A percentile compares a stretch with the other conserved stretches of the same genome.
These are phyloP conservation scores for Umbelopsis vinacea DNA, from an alignment of 192 early-diverging fungal species.

Conservation along the genomic window DNA sequence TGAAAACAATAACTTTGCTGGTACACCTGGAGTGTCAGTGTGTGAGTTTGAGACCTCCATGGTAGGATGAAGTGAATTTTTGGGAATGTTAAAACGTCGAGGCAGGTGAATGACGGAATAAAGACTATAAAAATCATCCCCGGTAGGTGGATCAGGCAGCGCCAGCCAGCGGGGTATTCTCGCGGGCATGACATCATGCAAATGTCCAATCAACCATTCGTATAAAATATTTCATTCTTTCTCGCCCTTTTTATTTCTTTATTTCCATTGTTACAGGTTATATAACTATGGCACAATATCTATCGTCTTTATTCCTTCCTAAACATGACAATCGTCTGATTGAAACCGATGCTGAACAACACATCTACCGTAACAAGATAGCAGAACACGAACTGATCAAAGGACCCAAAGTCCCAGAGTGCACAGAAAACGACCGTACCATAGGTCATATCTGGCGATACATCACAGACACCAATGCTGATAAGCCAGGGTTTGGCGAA, in stretches of 20 bases:
- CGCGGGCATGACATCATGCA: background rate
- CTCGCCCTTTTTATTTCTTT: background rate
- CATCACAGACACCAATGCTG: conserved; percentile 39
- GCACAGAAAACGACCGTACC: conserved; percentile 34
- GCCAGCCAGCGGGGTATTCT: too few relatives aligned
- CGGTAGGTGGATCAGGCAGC: too few relatives aligned
- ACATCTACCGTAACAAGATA: conserved; percentile 45
- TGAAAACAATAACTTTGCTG: conserved; percentile 58
- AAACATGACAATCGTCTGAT: conserved; percentile 27
- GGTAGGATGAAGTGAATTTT: background rate
- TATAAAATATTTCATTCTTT: conserved; percentile 2
- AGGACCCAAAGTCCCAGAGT: conserved; percentile 37
- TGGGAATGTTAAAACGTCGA: too few relatives aligned
- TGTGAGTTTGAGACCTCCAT: conserved; percentile 11
- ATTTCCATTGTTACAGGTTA: background rate
- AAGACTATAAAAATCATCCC: too few relatives aligned
- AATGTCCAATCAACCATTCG: background rate
- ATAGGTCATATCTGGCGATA: conserved; percentile 46
- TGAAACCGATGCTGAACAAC: conserved; percentile 45
- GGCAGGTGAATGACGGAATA: too few relatives aligned
- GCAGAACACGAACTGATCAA: conserved; percentile 42
- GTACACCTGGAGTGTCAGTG: background rate
- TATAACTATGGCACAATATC: background rate
- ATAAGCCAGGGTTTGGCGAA: conserved; percentile 47
- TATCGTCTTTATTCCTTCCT: conserved; percentile 20